These are phyloP conservation scores for Catenaria anguillulae DNA, from an alignment of 371 early-diverging fungal genomes.

Conservation along the genomic window DNA sequence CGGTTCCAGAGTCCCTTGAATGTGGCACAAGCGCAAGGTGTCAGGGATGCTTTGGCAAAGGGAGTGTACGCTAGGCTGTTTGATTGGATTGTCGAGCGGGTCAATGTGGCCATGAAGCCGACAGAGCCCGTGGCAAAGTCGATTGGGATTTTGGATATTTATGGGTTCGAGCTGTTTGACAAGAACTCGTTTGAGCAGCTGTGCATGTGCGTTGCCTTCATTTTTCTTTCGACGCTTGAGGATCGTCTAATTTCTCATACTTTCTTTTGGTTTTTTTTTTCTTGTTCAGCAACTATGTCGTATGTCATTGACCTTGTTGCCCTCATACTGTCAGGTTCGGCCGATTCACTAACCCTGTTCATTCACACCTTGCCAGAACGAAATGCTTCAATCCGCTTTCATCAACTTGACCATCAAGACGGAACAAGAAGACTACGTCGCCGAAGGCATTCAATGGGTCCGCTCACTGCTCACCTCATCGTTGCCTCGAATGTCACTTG, in stretches of 20 bases:
- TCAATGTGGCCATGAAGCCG: constrained; percentile 82
- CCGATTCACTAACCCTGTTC: constrained; percentile 97
- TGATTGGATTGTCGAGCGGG: constrained; percentile 69
- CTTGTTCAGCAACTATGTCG: constrained; percentile 52
- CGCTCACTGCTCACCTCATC: too few species aligned
- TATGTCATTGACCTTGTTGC: too few species aligned
- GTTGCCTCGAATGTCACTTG: too few species aligned
- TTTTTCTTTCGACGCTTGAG: constrained; percentile 22
- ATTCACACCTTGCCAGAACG: too few species aligned
- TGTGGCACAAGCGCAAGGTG: constrained; percentile 82
- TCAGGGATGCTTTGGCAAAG: constrained; percentile 75
- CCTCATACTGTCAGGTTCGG: constrained; percentile 75
- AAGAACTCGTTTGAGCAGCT: constrained; percentile 98
- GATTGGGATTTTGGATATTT: constrained; percentile 99
- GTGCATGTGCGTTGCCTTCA: constrained; percentile 96
- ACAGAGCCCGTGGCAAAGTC: constrained; percentile 59
- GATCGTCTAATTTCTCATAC: too few species aligned
- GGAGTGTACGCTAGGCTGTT: constrained; percentile 96
- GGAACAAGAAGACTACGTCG: constrained; percentile 89
- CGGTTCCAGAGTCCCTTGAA: constrained; percentile 72
- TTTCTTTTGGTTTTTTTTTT: too few species aligned
- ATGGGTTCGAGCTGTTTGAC: constrained; percentile 99
- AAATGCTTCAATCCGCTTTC: constrained; percentile 95
- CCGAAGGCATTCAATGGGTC: constrained; percentile 77
- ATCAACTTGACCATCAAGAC: constrained; percentile 82